phyloP scores from a whole-genome alignment of 2,329 filamentous ascomycete species.

The Sporothrix humicola region DNA sequence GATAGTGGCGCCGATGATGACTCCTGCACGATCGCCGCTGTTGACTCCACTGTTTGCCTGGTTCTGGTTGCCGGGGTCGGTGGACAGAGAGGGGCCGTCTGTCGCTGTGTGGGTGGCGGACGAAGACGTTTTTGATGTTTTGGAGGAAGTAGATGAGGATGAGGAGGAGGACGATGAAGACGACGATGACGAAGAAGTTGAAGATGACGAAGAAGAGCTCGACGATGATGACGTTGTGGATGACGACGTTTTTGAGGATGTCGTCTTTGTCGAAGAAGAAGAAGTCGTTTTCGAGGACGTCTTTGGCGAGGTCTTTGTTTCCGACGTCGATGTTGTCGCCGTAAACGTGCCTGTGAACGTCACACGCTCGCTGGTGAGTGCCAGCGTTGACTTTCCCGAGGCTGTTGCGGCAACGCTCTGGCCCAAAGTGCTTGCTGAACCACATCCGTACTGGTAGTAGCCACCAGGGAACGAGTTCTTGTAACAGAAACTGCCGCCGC shows the following conservation, averaged over 20 bases:
- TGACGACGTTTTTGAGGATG: neutral
- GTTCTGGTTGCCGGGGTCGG: conserved; percentile 40
- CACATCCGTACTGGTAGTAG: conserved; percentile 63
- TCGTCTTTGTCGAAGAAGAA: neutral
- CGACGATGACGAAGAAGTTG: neutral
- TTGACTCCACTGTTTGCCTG: conserved; percentile 25
- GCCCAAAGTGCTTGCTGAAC: conserved; percentile 54
- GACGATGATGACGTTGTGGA: neutral
- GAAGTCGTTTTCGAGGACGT: conserved; percentile 25
- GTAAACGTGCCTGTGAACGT: conserved; percentile 50
- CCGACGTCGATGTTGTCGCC: conserved; percentile 36
- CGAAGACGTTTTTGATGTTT: conserved; percentile 33
- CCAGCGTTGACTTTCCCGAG: conserved; percentile 48
- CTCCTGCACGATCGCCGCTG: conserved; percentile 49
- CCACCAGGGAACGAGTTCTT: conserved; percentile 61
- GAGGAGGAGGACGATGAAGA: conserved; percentile 38
- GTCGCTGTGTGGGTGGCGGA: conserved; percentile 22
- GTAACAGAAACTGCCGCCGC: conserved; percentile 59
- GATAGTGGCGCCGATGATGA: conserved; percentile 61
- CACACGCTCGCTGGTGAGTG: conserved; percentile 50
- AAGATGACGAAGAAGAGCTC: conserved; percentile 31
- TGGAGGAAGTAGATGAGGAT: conserved; percentile 35
- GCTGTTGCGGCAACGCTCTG: conserved; percentile 57
- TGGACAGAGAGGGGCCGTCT: conserved; percentile 34
- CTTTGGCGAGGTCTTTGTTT: conserved; percentile 30